phyloP scores from a whole-genome alignment of 495 filamentous ascomycete genomes.

The Aspergillus kassunensis region DNA sequence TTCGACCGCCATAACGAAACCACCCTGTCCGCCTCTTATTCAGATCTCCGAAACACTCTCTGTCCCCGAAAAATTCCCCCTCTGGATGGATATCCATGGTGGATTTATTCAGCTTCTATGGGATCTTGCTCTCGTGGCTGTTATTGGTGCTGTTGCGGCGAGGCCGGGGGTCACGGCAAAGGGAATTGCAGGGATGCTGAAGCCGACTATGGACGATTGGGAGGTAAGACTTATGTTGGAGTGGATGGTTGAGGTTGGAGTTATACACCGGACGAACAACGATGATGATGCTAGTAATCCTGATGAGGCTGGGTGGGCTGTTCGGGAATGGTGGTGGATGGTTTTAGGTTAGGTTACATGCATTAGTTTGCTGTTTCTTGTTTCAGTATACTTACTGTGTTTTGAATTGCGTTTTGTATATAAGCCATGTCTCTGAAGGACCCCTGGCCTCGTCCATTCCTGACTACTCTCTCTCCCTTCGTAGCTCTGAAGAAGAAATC shows the following conservation, averaged over 20 bases:
- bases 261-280: slow-evolving; percentile 27
- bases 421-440: too few species aligned
- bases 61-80: slow-evolving; percentile 50
- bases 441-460: too few species aligned
- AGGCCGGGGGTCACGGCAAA: slow-evolving; percentile 53
- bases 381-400: not conserved
- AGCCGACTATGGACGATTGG: slow-evolving; percentile 60
- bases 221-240: slow-evolving; percentile 61
- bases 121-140: slow-evolving; percentile 56
- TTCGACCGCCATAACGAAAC: too few species aligned
- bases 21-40: slow-evolving; percentile 21
- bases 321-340: slow-evolving; percentile 72
- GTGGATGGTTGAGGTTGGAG: slow-evolving; percentile 57
- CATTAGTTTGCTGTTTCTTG: too few species aligned
- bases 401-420: not conserved
- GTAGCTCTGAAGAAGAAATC: too few species aligned
- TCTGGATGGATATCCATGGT: slow-evolving; percentile 78
- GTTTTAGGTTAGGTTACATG: slow-evolving; percentile 13
- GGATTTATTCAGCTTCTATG: slow-evolving; percentile 59
- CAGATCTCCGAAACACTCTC: slow-evolving; percentile 12
- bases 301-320: slow-evolving; percentile 37
- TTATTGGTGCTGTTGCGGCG: slow-evolving; percentile 55
- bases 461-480: too few species aligned
- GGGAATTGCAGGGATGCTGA: slow-evolving; percentile 52
- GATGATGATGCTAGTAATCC: slow-evolving; percentile 23